Evolutionary conservation across 768 basidiomycete species (phyloP).

Genomic region (Hypsizygus marmoreus): DNA sequence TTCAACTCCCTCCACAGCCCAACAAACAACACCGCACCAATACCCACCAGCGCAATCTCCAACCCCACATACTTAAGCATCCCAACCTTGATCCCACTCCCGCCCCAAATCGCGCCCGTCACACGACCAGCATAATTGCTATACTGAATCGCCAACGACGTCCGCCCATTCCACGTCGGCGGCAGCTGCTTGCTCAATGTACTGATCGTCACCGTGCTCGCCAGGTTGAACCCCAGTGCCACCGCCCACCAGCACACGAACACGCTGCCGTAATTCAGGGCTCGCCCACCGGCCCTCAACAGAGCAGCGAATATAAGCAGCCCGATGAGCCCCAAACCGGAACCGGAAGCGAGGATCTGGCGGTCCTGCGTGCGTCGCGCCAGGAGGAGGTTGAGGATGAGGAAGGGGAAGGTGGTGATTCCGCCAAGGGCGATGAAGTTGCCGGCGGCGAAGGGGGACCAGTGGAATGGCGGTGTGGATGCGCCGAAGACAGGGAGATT

Average conservation of each 20-base stretch:
- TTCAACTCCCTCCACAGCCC: conserved; percentile 66
- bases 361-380: conserved; percentile 64
- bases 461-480: conserved; percentile 46
- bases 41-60: conserved; percentile 59
- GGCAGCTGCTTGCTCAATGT: conserved; percentile 72
- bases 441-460: conserved; percentile 63
- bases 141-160: conserved; percentile 65
- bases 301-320: conserved; percentile 53
- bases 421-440: conserved; percentile 75
- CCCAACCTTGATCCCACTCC: conserved; percentile 57
- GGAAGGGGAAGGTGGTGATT: conserved; percentile 63
- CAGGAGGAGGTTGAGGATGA: conserved; percentile 58
- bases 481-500: conserved; percentile 66
- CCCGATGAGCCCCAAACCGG: conserved; percentile 50
- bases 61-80: conserved; percentile 63
- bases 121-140: conserved; percentile 70
- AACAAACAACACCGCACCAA: conserved; percentile 56
- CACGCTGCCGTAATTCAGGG: conserved; percentile 50
- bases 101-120: conserved; percentile 69
- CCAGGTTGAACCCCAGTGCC: conserved; percentile 73
- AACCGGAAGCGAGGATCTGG: conserved; percentile 54
- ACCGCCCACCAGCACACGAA: conserved; percentile 58
- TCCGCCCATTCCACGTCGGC: conserved; percentile 56
- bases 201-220: conserved; percentile 69
- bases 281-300: conserved; percentile 29